Base-by-base conservation (phyloP, 352 stramenopile genomes). In the Phytopythium delawarense region DNA sequence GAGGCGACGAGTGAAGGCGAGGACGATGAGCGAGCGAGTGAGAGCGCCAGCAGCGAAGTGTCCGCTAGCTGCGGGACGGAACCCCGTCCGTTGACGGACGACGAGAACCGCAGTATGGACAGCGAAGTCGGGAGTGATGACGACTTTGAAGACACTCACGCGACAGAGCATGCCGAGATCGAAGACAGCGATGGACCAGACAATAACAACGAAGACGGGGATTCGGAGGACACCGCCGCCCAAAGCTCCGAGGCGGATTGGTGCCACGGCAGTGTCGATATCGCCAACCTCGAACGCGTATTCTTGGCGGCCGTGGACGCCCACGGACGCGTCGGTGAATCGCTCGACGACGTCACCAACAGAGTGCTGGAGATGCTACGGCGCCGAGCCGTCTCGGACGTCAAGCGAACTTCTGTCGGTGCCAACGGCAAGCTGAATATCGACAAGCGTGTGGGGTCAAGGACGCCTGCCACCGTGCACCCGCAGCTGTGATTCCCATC, bases 11-110 rank as follows among this genome's bases (percentile, higher is more conserved):
- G 46, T 34, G 50, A 13, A n/a, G 18, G 11, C 2, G 28, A n/a
- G 11, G 34, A 35, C 12, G 28, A 25, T 12, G 12, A 46, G 21
- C 20, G 32, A 44, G 52, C 18, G 37, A 15, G 34, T 18, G 34
- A 58, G n/a, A 48, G 34, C n/a, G 34, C 21, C 6, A 9, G 4
- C 16, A 58, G 52, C n/a, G 52, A 58, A 0, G 52, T 46, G 12
- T 58, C 52, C 12, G 37, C 23, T 8, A 58, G 52, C 23, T 58
- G 34, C 12, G 52, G 52, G n/a, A 48, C 52, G n/a, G 52, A 58
- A 15, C 34, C n/a, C 0, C 34, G 13, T 9, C 34, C 20, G 16
- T 11, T 58, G 37, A 32, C 52, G 37, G 52, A 58, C 15, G 52
- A 58, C 18, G 52, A 57, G 32, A 11, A 30, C 49, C 15, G 57